These are phyloP conservation scores for Hypoxylon sp. DNA, from an alignment of 2,329 filamentous ascomycete genomes.

Conservation along the genomic window DNA sequence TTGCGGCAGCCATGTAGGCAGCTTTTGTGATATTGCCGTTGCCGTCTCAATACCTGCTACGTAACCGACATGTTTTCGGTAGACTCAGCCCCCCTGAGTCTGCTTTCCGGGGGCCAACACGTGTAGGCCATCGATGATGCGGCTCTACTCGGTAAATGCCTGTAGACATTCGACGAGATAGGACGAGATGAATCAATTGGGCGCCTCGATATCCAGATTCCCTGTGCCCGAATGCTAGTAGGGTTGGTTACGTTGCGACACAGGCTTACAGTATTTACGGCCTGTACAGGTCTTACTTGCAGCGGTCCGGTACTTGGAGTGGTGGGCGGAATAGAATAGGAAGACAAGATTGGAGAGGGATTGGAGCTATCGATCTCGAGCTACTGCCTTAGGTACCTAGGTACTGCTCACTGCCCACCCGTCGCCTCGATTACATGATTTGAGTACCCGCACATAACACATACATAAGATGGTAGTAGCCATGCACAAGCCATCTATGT, in stretches of 20 bases:
- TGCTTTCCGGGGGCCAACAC: constrained; percentile 31
- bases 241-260: constrained; percentile 27
- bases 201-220: constrained; percentile 23
- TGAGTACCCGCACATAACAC: neutral
- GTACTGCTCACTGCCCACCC: constrained; percentile 16
- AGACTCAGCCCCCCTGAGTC: constrained; percentile 22
- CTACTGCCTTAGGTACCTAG: too few species aligned
- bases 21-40: constrained; percentile 13
- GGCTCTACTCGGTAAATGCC: constrained; percentile 36
- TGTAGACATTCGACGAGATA: constrained; percentile 6
- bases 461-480: neutral
- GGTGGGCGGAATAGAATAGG: neutral
- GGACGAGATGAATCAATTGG: constrained; percentile 30
- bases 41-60: constrained; percentile 10
- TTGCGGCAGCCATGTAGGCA: constrained; percentile 16
- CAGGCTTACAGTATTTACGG: constrained; percentile 14
- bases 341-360: constrained; percentile 12
- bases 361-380: neutral
- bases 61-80: constrained; percentile 7
- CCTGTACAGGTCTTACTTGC: constrained; percentile 28
- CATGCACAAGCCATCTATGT: neutral
- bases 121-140: constrained; percentile 32
- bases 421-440: constrained; percentile 21
- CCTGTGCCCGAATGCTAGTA: constrained; percentile 26
- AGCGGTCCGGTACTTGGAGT: constrained; percentile 29